Conservation (phyloP, 192 early-diverging fungal genomes). For the Coemansia sp. region DNA sequence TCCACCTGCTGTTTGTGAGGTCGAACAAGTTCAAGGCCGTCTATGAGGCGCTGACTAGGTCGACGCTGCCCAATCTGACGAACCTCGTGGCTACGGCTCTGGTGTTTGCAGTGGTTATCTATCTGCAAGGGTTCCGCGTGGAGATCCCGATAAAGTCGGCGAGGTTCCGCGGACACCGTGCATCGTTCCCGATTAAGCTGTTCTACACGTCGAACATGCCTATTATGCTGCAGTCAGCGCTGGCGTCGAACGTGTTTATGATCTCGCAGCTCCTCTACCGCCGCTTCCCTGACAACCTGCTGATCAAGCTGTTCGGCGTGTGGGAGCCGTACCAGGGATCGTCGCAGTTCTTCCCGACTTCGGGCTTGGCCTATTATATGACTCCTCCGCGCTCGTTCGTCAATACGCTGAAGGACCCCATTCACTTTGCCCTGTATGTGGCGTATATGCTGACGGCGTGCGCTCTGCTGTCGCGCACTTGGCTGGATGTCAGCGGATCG, state of each 20-base stretch:
- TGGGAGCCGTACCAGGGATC: constrained; percentile 97
- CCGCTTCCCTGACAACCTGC: constrained; percentile 94
- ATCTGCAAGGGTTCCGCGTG: constrained; percentile 99
- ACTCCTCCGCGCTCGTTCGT: constrained; percentile 89
- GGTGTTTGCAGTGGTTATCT: constrained; percentile 85
- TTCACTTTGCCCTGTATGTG: constrained; percentile 93
- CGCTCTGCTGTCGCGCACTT: constrained; percentile 95
- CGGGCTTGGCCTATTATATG: constrained; percentile 97
- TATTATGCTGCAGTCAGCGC: constrained; percentile 98
- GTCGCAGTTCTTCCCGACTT: constrained; percentile 88
- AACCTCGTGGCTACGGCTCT: constrained; percentile 88
- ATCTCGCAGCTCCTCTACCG: constrained; percentile 98
- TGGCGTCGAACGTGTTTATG: constrained; percentile 96
- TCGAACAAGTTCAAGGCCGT: constrained; percentile 95
- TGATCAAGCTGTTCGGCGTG: constrained; percentile 90
- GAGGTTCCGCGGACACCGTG: constrained; percentile 93
- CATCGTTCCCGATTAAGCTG: constrained; percentile 98
- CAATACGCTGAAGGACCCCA: constrained; percentile 85
- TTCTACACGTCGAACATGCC: constrained; percentile 99
- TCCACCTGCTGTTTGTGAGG: constrained; percentile 93
- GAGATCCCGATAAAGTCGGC: constrained; percentile 99
- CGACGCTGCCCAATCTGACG: constrained; percentile 81
- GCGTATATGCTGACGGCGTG: constrained; percentile 93
- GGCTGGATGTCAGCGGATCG: constrained; percentile 99
- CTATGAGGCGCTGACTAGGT: constrained; percentile 96